These are phyloP conservation scores for Manihot esculenta DNA, from an alignment of 441 rosid species.

Conservation along the genomic window DNA sequence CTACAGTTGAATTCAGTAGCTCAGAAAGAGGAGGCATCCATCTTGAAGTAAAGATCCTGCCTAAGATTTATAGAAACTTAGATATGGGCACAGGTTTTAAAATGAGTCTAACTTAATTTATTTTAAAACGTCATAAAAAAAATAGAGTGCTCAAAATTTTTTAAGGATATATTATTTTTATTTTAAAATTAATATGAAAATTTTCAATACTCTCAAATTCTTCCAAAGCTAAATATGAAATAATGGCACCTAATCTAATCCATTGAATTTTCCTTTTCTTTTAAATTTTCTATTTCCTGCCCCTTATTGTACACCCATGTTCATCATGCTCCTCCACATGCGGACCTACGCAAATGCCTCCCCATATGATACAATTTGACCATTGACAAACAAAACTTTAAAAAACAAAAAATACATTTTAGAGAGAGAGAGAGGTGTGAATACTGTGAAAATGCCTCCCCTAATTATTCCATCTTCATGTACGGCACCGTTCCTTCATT, in stretches of 20 bases:
- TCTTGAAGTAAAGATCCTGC: too few species aligned
- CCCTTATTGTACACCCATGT: neutral
- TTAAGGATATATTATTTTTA: too few species aligned
- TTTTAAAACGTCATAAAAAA: too few species aligned
- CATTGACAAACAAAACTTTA: constrained; percentile 1
- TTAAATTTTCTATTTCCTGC: neutral
- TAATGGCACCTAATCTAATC: constrained; percentile 12
- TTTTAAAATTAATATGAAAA: too few species aligned
- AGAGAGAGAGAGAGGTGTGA: neutral
- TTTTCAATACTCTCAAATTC: too few species aligned
- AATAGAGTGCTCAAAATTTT: too few species aligned
- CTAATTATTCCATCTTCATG: neutral
- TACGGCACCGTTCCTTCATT: neutral
- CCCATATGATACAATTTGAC: neutral
- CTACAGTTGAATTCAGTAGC: too few species aligned
- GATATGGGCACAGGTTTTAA: too few species aligned
- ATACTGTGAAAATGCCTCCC: neutral
- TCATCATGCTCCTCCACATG: constrained; percentile 14
- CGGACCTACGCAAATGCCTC: constrained; percentile 21
- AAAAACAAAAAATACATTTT: too few species aligned
- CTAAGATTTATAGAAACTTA: too few species aligned
- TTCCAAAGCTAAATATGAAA: constrained; percentile 4
- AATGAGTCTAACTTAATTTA: too few species aligned
- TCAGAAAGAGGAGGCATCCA: too few species aligned
- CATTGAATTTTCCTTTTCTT: constrained; percentile 8